Evolutionary conservation across 208 protist genomes (phyloP).

Genomic region (Strigomonas culicis): DNA sequence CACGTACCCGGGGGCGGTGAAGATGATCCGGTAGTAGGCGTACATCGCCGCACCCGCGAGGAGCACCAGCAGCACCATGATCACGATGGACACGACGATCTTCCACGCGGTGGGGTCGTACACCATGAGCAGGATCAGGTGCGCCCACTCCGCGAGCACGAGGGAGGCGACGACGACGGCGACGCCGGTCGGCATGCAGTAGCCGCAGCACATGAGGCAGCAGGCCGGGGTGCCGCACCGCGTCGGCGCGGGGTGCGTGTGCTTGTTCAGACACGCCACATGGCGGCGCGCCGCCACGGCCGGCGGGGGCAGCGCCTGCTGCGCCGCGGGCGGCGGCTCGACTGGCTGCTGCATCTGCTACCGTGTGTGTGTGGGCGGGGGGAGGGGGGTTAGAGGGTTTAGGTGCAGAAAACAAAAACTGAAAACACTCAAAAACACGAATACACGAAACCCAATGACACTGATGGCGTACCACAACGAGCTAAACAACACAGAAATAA

Average conservation of each 20-base stretch:
- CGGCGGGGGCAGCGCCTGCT: too few species aligned
- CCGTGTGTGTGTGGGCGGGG: not conserved
- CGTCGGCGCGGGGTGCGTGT: constrained; percentile 26
- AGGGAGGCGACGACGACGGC: constrained; percentile 27
- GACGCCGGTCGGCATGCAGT: constrained; percentile 32
- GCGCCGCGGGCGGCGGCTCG: too few species aligned
- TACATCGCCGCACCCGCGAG: constrained; percentile 20
- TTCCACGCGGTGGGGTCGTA: constrained; percentile 31
- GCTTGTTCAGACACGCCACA: constrained; percentile 24
- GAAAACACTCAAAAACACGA: constrained; percentile 6
- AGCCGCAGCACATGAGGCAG: constrained; percentile 47
- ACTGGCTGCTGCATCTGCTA: too few species aligned
- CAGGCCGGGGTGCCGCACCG: constrained; percentile 20
- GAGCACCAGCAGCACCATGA: constrained; percentile 26
- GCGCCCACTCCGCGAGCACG: constrained; percentile 29
- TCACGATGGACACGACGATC: constrained; percentile 35
- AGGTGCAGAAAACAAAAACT: not conserved
- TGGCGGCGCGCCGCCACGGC: not conserved
- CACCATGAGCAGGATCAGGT: constrained; percentile 24
- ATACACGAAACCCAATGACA: too few species aligned
- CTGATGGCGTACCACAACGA: not conserved
- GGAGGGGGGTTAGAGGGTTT: not conserved
- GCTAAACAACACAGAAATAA: constrained; percentile 2
- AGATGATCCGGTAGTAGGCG: constrained; percentile 43
- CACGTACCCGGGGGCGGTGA: constrained; percentile 34